Base-by-base conservation (phyloP, 2,329 filamentous ascomycete species). In the Aureobasidium sp. region DNA sequence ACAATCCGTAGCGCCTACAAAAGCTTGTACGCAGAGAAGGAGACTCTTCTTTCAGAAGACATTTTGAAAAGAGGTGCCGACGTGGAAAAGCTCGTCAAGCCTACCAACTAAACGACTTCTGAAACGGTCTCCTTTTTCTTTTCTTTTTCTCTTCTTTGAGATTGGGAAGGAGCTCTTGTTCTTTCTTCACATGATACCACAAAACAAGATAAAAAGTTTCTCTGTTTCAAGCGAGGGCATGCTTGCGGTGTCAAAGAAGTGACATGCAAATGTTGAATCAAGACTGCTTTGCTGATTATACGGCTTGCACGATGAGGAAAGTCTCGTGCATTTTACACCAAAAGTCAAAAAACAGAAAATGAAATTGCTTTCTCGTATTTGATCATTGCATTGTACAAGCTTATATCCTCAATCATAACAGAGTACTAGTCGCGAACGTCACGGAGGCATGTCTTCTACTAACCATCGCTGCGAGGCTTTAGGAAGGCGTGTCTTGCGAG, bases 1-100 rank as follows among this genome's bases (percentile, higher is more conserved):
- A 99, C 94, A 0, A 96, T 99, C 69, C 92, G 95, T 70, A 95
- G 90, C 29, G 92, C 93, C 0, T 99, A 97, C 80, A 94, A 94
- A 72, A 87, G 89, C 70, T 81, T 99, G 53, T 93, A 92, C 72
- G 80, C 82, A 20, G 86, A 88, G 53, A 84, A 86, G 56, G 86
- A 93, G 61, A 81, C 84, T 65, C 77, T 99, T 63, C 84, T 97
- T 69, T 86, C 88, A 67, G 79, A 85, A 57, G 85, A 88, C 64
- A 93, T 90, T 85, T 81, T 93, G 60, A 81, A 83, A 61, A 85
- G 87, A 63, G 88, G 88, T 63, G 89, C 87, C 41, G 86, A 87
- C 67, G 81, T 90, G 74, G 84, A 84, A 47, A 87, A 85, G 67
- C 81, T 96, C 61, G 90, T 91, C 56, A 68, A 71, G 66, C 72